Evolutionary conservation across 352 stramenopile genomes (phyloP).

Genomic region (Thraustotheca clavata): DNA sequence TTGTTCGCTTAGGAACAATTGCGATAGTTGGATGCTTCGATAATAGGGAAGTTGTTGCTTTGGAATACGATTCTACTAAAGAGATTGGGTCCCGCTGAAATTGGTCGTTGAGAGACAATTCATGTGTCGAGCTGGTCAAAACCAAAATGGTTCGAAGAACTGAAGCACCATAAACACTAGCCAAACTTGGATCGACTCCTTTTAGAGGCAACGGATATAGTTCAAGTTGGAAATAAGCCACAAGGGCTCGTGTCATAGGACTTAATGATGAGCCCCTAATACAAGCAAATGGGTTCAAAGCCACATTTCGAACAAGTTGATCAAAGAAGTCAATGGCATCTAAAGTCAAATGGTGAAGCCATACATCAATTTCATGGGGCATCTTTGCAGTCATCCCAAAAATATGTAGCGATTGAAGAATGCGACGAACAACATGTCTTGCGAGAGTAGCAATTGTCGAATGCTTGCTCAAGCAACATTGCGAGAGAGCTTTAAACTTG

Average conservation of each 20-base stretch:
- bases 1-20: not conserved
- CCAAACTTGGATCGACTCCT: not conserved
- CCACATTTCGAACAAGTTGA: conserved; percentile 32
- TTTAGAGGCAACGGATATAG: not conserved
- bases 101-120: not conserved
- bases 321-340: conserved; percentile 33
- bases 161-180: not conserved
- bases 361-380: conserved; percentile 18
- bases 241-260: conserved; percentile 40
- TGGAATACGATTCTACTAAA: not conserved
- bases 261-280: conserved; percentile 30
- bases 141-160: not conserved
- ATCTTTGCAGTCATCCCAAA: conserved; percentile 7
- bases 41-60: not conserved
- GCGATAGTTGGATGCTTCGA: not conserved
- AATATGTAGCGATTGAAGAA: not conserved
- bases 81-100: not conserved
- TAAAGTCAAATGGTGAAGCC: not conserved
- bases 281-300: conserved; percentile 43
- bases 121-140: not conserved
- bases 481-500: conserved; percentile 61
- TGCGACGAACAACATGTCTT: not conserved
- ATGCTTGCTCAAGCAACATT: not conserved
- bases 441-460: not conserved
- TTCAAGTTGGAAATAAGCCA: conserved; percentile 34